Base-by-base conservation (phyloP, 1,284 basidiomycete species). In the Ceratobasidium sp. region DNA sequence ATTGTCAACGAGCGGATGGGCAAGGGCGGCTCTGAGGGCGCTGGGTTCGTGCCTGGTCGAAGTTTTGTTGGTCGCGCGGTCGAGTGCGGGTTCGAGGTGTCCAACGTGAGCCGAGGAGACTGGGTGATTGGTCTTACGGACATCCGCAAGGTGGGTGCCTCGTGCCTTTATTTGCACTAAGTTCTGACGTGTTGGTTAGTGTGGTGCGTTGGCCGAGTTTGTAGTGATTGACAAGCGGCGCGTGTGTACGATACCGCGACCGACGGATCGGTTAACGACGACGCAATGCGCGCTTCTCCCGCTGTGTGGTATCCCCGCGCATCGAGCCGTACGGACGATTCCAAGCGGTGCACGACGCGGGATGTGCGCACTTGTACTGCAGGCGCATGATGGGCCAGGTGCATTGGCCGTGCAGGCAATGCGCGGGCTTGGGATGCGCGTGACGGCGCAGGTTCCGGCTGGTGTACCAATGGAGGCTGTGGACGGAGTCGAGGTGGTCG, bases 161-260 rank as follows among this genome's bases (percentile, higher is more conserved):
- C 74, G 22, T 31, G 22, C 9, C n/a, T 39, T n/a, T n/a, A 16
- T 34, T n/a, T 62, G 56, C 27, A 59, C 63, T 73, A 5, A 61
- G 13, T 49, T n/a, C 37, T 19, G 4, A 8, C 49, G 22, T 61
- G 27, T 61, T 37, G n/a, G 14, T 9, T 77, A 95, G 92, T 90
- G 88, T 77, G 94, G 94, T 62, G 92, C 91, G 5, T 85, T 96
- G 19, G 86, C 92, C 27, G 92, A 96, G 82, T 96, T 94, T 82
- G 86, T 96, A 63, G 84, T 92, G 27, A 86, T 91, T 16, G 93
- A 96, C 79, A 88, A 92, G 41, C 89, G 90, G 78, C 87, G 91
- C n/a, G 81, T 95, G 0, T 88, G 90, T 76, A 87, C 90, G 9
- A 87, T 90, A 14, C 91, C 92, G 0, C 86, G 88, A 77, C 90